Conservation (phyloP, 1,284 basidiomycete genomes). For the Stygiomarasmius scandens region DNA sequence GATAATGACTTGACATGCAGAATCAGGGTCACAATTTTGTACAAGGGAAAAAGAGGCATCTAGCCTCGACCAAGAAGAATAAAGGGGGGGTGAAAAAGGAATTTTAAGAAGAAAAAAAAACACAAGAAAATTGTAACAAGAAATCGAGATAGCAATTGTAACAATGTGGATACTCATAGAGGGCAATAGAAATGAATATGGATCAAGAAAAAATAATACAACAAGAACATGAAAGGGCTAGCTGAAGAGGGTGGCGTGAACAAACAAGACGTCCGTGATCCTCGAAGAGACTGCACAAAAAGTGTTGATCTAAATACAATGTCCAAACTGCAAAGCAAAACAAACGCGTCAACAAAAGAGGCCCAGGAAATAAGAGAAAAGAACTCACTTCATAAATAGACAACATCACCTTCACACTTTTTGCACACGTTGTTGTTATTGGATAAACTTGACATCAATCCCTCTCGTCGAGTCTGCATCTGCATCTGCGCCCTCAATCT, state of each 20-base stretch:
- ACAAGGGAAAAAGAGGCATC: slow-evolving; percentile 5
- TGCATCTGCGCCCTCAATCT: slow-evolving; percentile 57
- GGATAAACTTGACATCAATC: slow-evolving; percentile 30
- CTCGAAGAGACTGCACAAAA: neutral
- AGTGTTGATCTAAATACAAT: neutral
- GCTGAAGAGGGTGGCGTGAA: neutral
- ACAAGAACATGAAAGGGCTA: slow-evolving; percentile 1
- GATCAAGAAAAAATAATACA: slow-evolving; percentile 13
- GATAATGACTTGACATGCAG: neutral
- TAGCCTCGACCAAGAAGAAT: neutral
- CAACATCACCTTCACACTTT: slow-evolving; percentile 41
- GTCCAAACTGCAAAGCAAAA: neutral
- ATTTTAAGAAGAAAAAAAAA: slow-evolving; percentile 14
- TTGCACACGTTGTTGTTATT: slow-evolving; percentile 41
- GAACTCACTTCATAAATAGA: slow-evolving; percentile 46
- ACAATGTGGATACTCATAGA: neutral
- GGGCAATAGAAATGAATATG: slow-evolving; percentile 2
- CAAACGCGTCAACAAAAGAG: neutral
- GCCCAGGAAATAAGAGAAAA: neutral
- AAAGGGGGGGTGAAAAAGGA: slow-evolving; percentile 3
- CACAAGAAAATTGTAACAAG: slow-evolving; percentile 1
- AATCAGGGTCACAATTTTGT: neutral
- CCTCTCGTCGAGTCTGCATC: slow-evolving; percentile 49
- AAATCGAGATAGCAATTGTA: neutral
- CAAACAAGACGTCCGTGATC: neutral